Base-by-base conservation (phyloP, 2,329 filamentous ascomycete species). In the Alternaria sp. region DNA sequence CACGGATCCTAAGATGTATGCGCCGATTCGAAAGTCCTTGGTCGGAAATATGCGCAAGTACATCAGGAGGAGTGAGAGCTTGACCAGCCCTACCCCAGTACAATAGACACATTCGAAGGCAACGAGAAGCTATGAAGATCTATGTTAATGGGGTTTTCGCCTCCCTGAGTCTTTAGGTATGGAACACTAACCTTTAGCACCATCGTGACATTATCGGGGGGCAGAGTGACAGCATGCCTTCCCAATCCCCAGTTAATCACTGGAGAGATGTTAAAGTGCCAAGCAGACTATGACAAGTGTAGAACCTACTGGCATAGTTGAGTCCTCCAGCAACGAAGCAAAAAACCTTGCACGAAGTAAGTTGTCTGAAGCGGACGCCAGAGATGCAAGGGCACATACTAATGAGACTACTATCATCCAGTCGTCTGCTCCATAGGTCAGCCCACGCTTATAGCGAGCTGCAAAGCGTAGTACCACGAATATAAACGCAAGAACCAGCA, bases 1-100 rank as follows among this genome's bases (percentile, higher is more conserved):
- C 7, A 86, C 80, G 16, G 65, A 60, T 8, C 78, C 81, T 5
- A 85, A 75, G 3, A 73, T 67, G 65, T 78, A 80, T 1, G 78
- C 77, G 67, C 78, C 78, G 59, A 74, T 79, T 65, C 80, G 80
- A 61, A 85, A 82, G 58, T 77, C 78, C 0, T 75, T 74, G 5
- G 81, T 73, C 20, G 75, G 81, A 69, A 86, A 86, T 63, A 86
- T 84, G 66, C 83, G 82, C 66, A 79, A 80, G 74, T 85, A 86
- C 82, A 86, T 84, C 42, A 85, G 71, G 44, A 86, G 67, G 22
- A 86, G 75, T 51, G 80, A 81, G 14, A 85, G 55, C 64, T 85
- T 86, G n/a, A 83, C 83, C 74, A 83, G 80, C 39, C 79, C 81
- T 4, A 85, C 72, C 30, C 82, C 83, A 66, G 78, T 84, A 26